Conservation (phyloP, 495 filamentous ascomycete genomes). For the Penicillium mononematosum region DNA sequence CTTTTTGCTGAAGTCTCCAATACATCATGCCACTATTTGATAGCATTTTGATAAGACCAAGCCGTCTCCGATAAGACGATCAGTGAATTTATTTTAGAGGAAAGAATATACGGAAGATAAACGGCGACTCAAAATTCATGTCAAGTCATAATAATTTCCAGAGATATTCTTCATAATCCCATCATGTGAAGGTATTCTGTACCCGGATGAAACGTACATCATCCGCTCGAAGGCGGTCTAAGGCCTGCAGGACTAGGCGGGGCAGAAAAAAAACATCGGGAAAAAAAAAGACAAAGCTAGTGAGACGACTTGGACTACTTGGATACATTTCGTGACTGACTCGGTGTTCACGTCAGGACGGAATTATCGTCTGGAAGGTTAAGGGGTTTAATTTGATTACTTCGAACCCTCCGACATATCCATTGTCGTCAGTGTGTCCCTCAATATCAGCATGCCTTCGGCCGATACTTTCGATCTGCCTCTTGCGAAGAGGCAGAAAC, state of each 20-base stretch:
- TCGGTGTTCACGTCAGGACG: background rate
- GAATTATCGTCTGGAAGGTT: background rate
- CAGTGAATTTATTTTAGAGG: background rate
- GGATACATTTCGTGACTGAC: background rate
- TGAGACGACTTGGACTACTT: background rate
- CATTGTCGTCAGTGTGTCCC: background rate
- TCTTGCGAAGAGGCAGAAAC: conserved; percentile 67
- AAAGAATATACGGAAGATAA: background rate
- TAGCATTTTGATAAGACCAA: background rate
- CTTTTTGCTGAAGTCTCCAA: background rate
- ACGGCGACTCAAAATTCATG: background rate
- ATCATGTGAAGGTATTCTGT: background rate
- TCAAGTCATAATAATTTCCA: background rate
- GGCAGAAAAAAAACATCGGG: conserved; percentile 13
- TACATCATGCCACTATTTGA: background rate
- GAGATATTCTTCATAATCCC: background rate
- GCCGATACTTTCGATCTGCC: conserved; percentile 52
- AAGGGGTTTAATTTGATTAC: background rate
- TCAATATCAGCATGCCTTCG: conserved; percentile 39
- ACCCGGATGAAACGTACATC: background rate
- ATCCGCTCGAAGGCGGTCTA: conserved; percentile 10
- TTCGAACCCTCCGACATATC: background rate
- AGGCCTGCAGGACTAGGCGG: conserved; percentile 6
- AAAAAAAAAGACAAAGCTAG: conserved; percentile 7
- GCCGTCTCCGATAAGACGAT: background rate